These are phyloP conservation scores for Hyphopichia fennica DNA, from an alignment of 1,139 yeast genomes.

Conservation along the genomic window DNA sequence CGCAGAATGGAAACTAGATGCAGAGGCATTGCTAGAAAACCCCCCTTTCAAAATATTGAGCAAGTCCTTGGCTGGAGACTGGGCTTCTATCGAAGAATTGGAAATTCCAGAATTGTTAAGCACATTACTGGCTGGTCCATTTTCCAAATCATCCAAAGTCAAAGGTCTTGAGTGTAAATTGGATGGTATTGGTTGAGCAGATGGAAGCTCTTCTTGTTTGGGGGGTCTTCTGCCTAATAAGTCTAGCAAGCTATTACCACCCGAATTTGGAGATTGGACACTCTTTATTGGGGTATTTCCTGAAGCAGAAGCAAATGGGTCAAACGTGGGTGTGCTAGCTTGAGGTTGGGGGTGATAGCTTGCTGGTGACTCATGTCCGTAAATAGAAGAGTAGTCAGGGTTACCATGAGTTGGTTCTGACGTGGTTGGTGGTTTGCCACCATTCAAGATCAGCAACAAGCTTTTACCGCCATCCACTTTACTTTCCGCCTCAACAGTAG, in stretches of 20 bases:
- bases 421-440: slow-evolving; percentile 8
- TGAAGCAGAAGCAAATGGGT: neutral
- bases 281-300: neutral
- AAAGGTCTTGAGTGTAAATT: slow-evolving; percentile 4
- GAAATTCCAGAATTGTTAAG: neutral
- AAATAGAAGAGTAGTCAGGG: slow-evolving; percentile 8
- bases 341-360: neutral
- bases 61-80: slow-evolving; percentile 13
- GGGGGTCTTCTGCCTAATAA: slow-evolving; percentile 14
- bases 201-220: slow-evolving; percentile 6
- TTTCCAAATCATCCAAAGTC: slow-evolving; percentile 8
- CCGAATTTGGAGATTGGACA: neutral
- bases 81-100: slow-evolving; percentile 1
- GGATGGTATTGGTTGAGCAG: neutral
- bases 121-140: neutral
- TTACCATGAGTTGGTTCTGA: neutral
- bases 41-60: slow-evolving; percentile 15
- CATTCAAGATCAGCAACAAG: slow-evolving; percentile 15
- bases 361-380: slow-evolving; percentile 5
- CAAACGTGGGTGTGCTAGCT: neutral
- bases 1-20: slow-evolving; percentile 5
- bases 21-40: neutral
- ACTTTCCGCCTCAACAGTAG: no score
- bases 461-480: slow-evolving; percentile 10
- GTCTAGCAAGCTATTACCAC: slow-evolving; percentile 15